Conservation (phyloP, 768 basidiomycete species). For the Hydnum rufescens region DNA sequence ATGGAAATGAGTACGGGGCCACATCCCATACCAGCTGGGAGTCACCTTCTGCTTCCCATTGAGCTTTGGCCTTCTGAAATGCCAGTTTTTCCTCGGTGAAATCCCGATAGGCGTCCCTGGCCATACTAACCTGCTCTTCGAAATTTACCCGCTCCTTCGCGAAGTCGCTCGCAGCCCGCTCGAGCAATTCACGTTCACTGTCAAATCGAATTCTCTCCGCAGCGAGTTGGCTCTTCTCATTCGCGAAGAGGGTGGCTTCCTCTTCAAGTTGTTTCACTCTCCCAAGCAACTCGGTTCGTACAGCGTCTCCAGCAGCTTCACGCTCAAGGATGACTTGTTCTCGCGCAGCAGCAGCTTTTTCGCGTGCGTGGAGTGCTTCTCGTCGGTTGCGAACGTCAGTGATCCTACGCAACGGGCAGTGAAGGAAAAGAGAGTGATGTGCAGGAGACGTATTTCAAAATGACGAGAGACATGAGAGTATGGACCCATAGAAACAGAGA, state of each 20-base stretch:
- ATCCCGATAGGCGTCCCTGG: conserved; percentile 3
- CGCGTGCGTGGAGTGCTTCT: conserved; percentile 34
- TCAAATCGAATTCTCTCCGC: conserved; percentile 2
- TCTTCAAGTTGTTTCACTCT: neutral
- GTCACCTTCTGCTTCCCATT: conserved; percentile 6
- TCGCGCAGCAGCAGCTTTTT: conserved; percentile 16
- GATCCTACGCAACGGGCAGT: conserved; percentile 25
- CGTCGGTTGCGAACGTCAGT: conserved; percentile 45
- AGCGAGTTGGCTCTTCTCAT: neutral
- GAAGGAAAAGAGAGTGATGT: neutral
- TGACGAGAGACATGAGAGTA: too few species aligned
- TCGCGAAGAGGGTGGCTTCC: neutral
- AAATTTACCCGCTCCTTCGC: conserved; percentile 5
- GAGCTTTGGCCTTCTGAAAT: conserved; percentile 7
- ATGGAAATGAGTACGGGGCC: neutral
- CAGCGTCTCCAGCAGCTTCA: conserved; percentile 5
- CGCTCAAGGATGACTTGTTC: conserved; percentile 9
- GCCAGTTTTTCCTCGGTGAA: conserved; percentile 9
- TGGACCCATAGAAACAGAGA: neutral
- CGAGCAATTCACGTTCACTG: neutral
- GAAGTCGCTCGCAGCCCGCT: neutral
- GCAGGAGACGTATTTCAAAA: too few species aligned
- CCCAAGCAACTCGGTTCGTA: neutral
- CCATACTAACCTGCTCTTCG: conserved; percentile 5
- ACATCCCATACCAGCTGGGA: neutral